Base-by-base conservation (phyloP, 2,329 filamentous ascomycete species). In the Colletotrichum aenigma region DNA sequence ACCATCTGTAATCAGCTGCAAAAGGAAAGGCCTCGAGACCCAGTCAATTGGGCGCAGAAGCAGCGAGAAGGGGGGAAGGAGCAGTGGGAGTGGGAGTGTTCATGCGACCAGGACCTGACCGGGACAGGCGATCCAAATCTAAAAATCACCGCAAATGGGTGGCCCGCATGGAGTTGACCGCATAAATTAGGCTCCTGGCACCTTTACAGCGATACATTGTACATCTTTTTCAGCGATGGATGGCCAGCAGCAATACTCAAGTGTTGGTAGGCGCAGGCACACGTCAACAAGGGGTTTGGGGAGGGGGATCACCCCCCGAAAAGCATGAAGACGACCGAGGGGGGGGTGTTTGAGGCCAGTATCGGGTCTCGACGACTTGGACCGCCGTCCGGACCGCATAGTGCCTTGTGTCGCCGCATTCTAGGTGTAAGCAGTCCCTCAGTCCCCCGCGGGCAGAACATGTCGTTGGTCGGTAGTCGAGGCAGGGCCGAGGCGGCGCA, bases 71-170 rank as follows among this genome's bases (percentile, higher is more conserved):
- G 34, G 61, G 61, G 34, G 34, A 24, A 64, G 61, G 32, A 43
- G 61, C 32, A 43, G 32, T 43, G 66, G 30, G 34, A 60, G 66
- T 61, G 48, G 58, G 58, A 76, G 58, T 65, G 65, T 76, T 76
- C 74, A 76, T 76, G 74, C 74, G 70, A 76, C 70, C 64, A 48
- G 74, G 70, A 76, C 70, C 64, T 58, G 74, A 69, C 74, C 74
- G 70, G 74, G 74, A 74, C 74, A 74, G 74, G 74, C 74, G 74
- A 76, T 76, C 74, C 74, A 76, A 76, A 76, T 76, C 74, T 76
- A 75, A 73, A 73, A 73, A 67, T 24, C 48, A 60, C 34, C 38
- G 36, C 70, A 67, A 30, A 66, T 66, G 16, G 32, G 71, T 70
- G 43, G 71, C 15, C 58, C 66, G 66, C 66, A 71, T 71, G 60